Conservation (phyloP, 1,139 yeast species). For the Hyphopichia burtonii region DNA sequence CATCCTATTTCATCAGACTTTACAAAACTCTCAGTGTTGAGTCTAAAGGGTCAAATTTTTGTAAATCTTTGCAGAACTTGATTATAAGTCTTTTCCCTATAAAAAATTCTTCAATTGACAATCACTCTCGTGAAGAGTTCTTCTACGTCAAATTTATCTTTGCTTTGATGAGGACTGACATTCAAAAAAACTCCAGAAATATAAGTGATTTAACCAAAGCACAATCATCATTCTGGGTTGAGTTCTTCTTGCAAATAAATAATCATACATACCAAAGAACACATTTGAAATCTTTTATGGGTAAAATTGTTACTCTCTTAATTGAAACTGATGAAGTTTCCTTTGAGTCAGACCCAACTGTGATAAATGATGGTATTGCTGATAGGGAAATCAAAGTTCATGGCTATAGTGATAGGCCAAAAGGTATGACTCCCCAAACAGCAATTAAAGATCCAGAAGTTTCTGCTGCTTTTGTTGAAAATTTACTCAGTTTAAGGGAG, state of each 20-base stretch:
- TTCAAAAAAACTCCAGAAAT: conserved; percentile 22
- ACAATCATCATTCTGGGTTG: conserved; percentile 44
- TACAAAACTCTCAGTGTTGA: conserved; percentile 24
- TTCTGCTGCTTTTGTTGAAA: conserved; percentile 63
- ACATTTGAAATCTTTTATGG: conserved; percentile 52
- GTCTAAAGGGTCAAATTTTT: conserved; percentile 17
- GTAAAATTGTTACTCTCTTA: conserved; percentile 47
- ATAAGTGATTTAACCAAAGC: conserved; percentile 37
- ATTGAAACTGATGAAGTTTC: conserved; percentile 57
- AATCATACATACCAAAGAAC: conserved; percentile 60
- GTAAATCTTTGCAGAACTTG: conserved; percentile 42
- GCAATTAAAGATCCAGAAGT: conserved; percentile 82
- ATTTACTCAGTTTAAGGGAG: conserved; percentile 75
- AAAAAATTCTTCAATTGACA: conserved; percentile 25
- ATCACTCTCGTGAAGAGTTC: conserved; percentile 68
- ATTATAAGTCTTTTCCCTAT: conserved; percentile 52
- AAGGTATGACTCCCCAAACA: conserved; percentile 49
- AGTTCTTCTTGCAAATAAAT: conserved; percentile 55
- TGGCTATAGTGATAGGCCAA: conserved; percentile 33
- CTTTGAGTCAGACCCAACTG: conserved; percentile 79
- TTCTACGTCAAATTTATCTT: conserved; percentile 63
- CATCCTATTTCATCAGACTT: conserved; percentile 65
- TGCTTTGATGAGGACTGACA: conserved; percentile 49
- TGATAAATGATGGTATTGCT: conserved; percentile 51
- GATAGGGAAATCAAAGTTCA: conserved; percentile 49